These are phyloP conservation scores for Schizonepeta tenuifolia DNA, from an alignment of 257 asterid genomes.

Conservation along the genomic window DNA sequence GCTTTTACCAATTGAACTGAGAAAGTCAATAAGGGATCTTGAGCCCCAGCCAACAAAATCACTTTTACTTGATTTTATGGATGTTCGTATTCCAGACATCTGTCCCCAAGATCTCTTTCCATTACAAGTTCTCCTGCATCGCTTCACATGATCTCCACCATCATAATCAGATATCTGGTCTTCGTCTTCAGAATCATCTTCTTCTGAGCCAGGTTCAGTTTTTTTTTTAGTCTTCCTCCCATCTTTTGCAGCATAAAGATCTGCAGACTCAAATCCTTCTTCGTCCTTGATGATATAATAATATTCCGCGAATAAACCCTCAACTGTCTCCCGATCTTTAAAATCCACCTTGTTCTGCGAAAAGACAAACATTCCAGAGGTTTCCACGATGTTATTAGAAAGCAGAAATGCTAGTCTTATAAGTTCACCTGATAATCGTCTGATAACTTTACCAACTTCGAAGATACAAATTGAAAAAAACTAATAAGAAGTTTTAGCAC, in stretches of 20 bases:
- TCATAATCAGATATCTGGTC: conserved; percentile 52
- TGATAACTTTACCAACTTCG: background rate
- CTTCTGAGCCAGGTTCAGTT: conserved; percentile 47
- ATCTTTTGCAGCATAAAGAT: conserved; percentile 52
- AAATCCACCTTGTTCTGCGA: conserved; percentile 73
- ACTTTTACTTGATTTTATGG: conserved; percentile 43
- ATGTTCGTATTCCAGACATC: conserved; percentile 30
- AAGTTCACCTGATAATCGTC: background rate
- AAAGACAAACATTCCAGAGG: conserved; percentile 32
- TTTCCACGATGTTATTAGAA: conserved; percentile 15
- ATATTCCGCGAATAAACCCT: conserved; percentile 81
- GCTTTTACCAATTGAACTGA: conserved; percentile 62
- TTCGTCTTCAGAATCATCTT: conserved; percentile 41
- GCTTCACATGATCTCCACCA: conserved; percentile 32
- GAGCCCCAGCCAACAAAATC: conserved; percentile 85
- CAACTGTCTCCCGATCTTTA: conserved; percentile 60
- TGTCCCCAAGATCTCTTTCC: conserved; percentile 40
- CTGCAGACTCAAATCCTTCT: conserved; percentile 45
- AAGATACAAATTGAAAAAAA: conserved; percentile 13
- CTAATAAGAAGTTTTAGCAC: background rate
- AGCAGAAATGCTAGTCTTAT: conserved; percentile 5
- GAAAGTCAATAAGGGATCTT: conserved; percentile 64
- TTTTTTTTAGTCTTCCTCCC: conserved; percentile 33
- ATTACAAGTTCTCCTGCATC: conserved; percentile 30
- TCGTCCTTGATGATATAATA: conserved; percentile 53